These are phyloP conservation scores for Penicillium arizonense DNA, from an alignment of 495 filamentous ascomycete species.

Conservation along the genomic window DNA sequence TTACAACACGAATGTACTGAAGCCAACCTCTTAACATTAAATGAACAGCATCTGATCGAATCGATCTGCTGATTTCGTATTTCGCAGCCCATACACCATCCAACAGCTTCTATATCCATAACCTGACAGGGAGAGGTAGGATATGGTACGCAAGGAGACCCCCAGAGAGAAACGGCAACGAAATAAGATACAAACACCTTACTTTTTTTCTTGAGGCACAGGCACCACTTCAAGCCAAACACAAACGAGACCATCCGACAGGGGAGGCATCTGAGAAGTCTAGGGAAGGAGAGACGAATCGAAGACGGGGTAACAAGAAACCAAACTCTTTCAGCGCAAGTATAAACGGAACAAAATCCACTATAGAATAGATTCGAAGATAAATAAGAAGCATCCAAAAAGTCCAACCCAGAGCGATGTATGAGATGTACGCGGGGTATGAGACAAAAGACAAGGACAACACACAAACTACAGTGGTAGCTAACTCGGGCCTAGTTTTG, in stretches of 20 bases:
- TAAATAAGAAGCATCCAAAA: constrained; percentile 13
- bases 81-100: too few relatives aligned
- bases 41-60: too few relatives aligned
- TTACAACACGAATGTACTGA: too few relatives aligned
- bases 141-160: neutral
- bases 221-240: neutral
- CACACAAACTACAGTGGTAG: constrained; percentile 16
- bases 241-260: neutral
- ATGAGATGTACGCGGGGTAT: constrained; percentile 36
- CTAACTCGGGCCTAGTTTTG: constrained; percentile 12
- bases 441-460: constrained; percentile 22
- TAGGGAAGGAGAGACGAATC: neutral
- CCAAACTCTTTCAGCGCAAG: constrained; percentile 14
- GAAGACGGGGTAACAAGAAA: neutral
- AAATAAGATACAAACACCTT: neutral
- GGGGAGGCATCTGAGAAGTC: neutral
- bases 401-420: constrained; percentile 32
- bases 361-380: constrained; percentile 23
- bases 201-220: constrained; percentile 2
- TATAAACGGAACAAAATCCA: constrained; percentile 12
- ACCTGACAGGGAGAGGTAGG: too few relatives aligned
- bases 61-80: too few relatives aligned
- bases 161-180: neutral
- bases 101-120: too few relatives aligned
- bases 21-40: too few relatives aligned